Evolutionary conservation across 2,329 filamentous ascomycete genomes (phyloP), one percentile per base, ranked within the genome.

Genomic region (Claviceps digitariae): DNA sequence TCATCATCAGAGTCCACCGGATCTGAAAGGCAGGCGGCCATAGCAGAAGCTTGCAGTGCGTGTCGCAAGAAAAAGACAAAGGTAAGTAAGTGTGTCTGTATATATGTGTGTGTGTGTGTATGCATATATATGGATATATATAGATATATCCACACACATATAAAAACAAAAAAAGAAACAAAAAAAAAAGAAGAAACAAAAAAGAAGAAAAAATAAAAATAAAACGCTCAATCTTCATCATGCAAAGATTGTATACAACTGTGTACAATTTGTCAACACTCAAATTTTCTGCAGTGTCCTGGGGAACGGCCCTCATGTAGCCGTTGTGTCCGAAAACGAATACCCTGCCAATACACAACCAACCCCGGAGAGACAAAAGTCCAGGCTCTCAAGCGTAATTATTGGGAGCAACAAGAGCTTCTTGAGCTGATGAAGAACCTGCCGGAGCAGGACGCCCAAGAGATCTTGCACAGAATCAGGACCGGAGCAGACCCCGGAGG

Each of bases 391-490:
- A 54, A 36, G 23, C 52, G 55, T 13, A 49, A 51, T 3, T 52
- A 55, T 6, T 15, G 25, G 12, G 27, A 52, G 13, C 52, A 61
- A 8, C 55, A 59, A 8, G 61, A 64, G 9, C 29, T 65, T 0
- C 12, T 63, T 5, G 47, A 57, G 0, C 23, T 62, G 0, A 27
- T 64, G 4, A 57, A 17, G 25, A 54, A 23, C 3, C 34, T 62
- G 1, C 59, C 62, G 0, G 56, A 67, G 1, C 38, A 54, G 6
- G 68, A 71, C 17, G 69, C 69, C 21, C 55, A 61, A 5, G 61
- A 63, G 20, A 56, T 73, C 15, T 55, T 72, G 3, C 57, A 57
- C 5, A 63, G 62, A n/a, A 64, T 73, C 13, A 61, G 70, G n/a
- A 55, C 61, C 1, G 69, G 69, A 5, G 57, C 59, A 6, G 65